Evolutionary conservation across 495 filamentous ascomycete genomes (phyloP).

Genomic region (Letharia lupina): DNA sequence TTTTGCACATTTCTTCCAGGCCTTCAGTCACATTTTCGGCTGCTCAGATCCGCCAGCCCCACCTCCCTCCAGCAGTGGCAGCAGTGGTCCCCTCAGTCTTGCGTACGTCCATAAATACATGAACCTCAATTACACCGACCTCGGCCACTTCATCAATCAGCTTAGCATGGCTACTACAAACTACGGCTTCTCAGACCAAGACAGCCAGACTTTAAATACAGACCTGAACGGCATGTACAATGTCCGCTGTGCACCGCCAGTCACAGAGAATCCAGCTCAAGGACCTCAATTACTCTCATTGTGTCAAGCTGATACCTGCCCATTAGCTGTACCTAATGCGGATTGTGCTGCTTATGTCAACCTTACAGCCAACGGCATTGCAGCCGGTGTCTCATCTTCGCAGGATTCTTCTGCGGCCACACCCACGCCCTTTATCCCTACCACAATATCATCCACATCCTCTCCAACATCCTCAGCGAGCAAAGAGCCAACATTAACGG

Average conservation of each 20-base stretch:
- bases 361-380: slow-evolving; percentile 2
- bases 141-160: slow-evolving; percentile 48
- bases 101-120: slow-evolving; percentile 37
- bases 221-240: slow-evolving; percentile 39
- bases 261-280: slow-evolving; percentile 25
- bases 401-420: not conserved
- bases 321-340: slow-evolving; percentile 26
- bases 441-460: not conserved
- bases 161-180: slow-evolving; percentile 42
- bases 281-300: slow-evolving; percentile 39
- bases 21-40: slow-evolving; percentile 44
- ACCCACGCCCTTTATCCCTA: not conserved
- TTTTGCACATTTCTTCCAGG: slow-evolving; percentile 48
- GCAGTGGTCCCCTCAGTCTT: not conserved
- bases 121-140: slow-evolving; percentile 39
- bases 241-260: slow-evolving; percentile 36
- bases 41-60: slow-evolving; percentile 31
- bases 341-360: slow-evolving; percentile 22
- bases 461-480: not conserved
- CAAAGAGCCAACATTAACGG: not conserved
- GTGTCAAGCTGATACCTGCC: slow-evolving; percentile 36
- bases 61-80: slow-evolving; percentile 13
- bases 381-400: not conserved
- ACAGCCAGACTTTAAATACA: slow-evolving; percentile 33
- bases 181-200: slow-evolving; percentile 41